Evolutionary conservation across 148 eudicot species (phyloP), one percentile per base, ranked within the genome.

Genomic region (Rheum nobile): DNA sequence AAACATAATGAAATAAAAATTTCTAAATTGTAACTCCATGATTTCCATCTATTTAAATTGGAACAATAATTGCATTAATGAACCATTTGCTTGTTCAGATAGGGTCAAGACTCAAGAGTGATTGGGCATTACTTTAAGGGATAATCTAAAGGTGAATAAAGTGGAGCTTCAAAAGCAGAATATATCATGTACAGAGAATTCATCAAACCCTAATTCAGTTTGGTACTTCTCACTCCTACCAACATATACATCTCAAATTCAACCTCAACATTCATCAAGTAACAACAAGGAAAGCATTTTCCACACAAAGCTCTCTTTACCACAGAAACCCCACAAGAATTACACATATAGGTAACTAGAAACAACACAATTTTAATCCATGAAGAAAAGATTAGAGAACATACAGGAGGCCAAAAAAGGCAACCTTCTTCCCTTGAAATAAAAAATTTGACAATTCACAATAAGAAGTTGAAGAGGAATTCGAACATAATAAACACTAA

Each of bases 351-450:
- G 21, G 5, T 47, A 12, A 55, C 22, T 7, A 10, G 12, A 8
- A 55, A 16, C 1, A 28, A 1, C 8, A 21, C 19, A 65, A 65
- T 14, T 61, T 12, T 28, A 37, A 14, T 8, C 8, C 0, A 32
- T 32, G 3, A 5, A 34, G 21, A 17, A 16, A 8, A 14, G 0
- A 17, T 4, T 65, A 31, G 41, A 65, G 22, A 16, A 84, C 98
- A 91, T 80, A 94, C 98, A 77, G 98, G 16, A 95, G 92, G 24
- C 98, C 98, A 80, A 95, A 95, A 77, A 95, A 88, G 73, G 87
- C 96, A 74, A 95, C 86, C 80, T 95, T 95, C 81, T 90, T 95
- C 59, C 87, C 97, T 97, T 94, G 93, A 22, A 77, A 11, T 29
- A 0, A 71, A 46, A 46, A n/a, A n/a, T n/a, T n/a, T n/a, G n/a